Percentiles rank a stretch among this genome's conserved stretches.
Conservation (phyloP, 257 asterid species). For the Solanum sejunctum region DNA sequence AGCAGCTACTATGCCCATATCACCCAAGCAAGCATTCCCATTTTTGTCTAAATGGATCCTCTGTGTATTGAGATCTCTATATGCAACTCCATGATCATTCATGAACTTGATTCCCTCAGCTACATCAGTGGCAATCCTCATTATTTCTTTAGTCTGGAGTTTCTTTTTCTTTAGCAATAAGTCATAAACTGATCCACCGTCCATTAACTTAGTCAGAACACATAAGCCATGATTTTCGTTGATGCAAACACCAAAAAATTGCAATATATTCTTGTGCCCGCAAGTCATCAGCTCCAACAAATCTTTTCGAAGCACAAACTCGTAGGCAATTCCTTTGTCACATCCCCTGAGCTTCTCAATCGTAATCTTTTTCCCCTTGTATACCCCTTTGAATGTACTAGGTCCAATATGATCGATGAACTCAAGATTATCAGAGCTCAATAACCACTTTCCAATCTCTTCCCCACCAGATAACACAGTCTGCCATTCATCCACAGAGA, state of each 20-base stretch:
- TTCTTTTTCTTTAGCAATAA: slow-evolving; percentile 62
- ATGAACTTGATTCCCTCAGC: slow-evolving; percentile 87
- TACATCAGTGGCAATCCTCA: slow-evolving; percentile 61
- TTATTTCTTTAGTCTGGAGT: slow-evolving; percentile 56
- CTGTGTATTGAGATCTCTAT: slow-evolving; percentile 80
- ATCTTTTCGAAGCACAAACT: slow-evolving; percentile 66
- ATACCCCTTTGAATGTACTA: slow-evolving; percentile 60
- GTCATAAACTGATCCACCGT: slow-evolving; percentile 80
- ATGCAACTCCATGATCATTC: slow-evolving; percentile 86
- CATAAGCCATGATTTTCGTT: slow-evolving; percentile 84
- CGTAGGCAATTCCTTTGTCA: slow-evolving; percentile 85
- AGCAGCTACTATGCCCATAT: slow-evolving; percentile 86
- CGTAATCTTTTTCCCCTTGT: slow-evolving; percentile 64
- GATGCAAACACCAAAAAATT: slow-evolving; percentile 66
- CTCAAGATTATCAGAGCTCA: slow-evolving; percentile 56
- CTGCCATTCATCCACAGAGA: slow-evolving; percentile 93
- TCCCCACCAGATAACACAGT: slow-evolving; percentile 64
- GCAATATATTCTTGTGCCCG: slow-evolving; percentile 74
- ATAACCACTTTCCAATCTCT: slow-evolving; percentile 61
- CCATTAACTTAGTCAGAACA: slow-evolving; percentile 80
- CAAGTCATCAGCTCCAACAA: slow-evolving; percentile 89
- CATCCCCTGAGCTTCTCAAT: slow-evolving; percentile 92
- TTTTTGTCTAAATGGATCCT: slow-evolving; percentile 73
- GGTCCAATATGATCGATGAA: slow-evolving; percentile 65
- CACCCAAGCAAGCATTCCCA: slow-evolving; percentile 90